Evolutionary conservation across 169 alveolate genomes (phyloP), one percentile per base, ranked within the genome.

Genomic region (Sarcocystis neurona): DNA sequence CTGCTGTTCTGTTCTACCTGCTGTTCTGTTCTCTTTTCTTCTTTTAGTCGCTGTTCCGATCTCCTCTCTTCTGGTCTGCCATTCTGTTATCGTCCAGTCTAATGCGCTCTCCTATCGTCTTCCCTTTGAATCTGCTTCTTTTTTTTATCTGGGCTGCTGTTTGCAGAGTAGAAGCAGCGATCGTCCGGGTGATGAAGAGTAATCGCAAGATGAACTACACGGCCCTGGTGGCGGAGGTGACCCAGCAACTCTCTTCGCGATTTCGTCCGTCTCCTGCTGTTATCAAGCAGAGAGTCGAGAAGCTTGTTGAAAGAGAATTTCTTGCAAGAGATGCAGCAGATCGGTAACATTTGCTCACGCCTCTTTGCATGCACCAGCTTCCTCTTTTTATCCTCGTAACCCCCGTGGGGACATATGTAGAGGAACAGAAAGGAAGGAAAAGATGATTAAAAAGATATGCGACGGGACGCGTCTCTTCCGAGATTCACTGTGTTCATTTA

Each of bases 151-250:
- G 44, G 32, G 30, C 12, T 4, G 23, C 34, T 58, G 84, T n/a
- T 2, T 20, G 3, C 87, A 75, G 90, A 88, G 92, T 94, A 37
- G 97, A 94, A 74, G 97, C 97, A 10, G 79, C 94, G 46, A 90
- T 94, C 43, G 95, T 94, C 37, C 89, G 93, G 70, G 92, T 93
- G 46, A 91, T 94, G 96, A 94, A 94, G 79, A 79, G 93, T 4
- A 80, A 94, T 53, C 88, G 91, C 78, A 82, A 56, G 60, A 58
- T 93, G 50, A 92, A 70, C 32, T 96, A 94, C 77, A 86, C 87
- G 23, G 82, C 74, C 5, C 79, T 94, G 47, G 50, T 94, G 10
- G 79, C 89, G 2, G 97, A 94, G 63, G 92, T 90, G 18, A 84
- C 88, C 44, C 91, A 88, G 79, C 85, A 80, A 48, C 88, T 91